Conservation (phyloP, 2,329 filamentous ascomycete genomes). For the Phyllachora maydis region DNA sequence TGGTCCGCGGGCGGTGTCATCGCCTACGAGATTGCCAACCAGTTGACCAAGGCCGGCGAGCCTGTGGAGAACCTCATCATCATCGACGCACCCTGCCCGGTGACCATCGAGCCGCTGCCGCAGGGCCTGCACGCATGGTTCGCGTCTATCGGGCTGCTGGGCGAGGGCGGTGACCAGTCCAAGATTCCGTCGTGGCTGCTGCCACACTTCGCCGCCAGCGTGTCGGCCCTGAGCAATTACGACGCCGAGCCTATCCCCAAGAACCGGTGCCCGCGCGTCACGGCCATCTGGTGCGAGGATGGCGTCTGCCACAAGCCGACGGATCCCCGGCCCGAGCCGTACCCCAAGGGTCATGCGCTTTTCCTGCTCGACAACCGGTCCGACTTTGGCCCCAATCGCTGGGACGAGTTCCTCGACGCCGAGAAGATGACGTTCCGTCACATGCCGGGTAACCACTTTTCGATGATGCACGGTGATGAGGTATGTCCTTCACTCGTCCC, state of each 20-base stretch:
- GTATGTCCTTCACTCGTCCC: constrained; percentile 8
- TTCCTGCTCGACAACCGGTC: constrained; percentile 56
- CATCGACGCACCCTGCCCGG: constrained; percentile 45
- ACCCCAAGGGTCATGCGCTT: constrained; percentile 36
- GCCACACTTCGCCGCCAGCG: constrained; percentile 50
- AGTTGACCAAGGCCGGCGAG: constrained; percentile 35
- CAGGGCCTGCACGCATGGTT: constrained; percentile 47
- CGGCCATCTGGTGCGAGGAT: constrained; percentile 52
- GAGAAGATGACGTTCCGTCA: constrained; percentile 41
- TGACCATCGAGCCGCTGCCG: constrained; percentile 48
- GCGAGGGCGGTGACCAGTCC: constrained; percentile 31
- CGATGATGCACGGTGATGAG: constrained; percentile 47
- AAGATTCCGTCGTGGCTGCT: constrained; percentile 55
- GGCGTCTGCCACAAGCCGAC: constrained; percentile 48
- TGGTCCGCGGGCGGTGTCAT: constrained; percentile 64
- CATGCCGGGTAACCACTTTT: constrained; percentile 57
- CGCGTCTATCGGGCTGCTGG: constrained; percentile 49
- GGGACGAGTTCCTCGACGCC: constrained; percentile 42
- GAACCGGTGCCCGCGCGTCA: constrained; percentile 36
- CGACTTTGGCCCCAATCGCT: constrained; percentile 50
- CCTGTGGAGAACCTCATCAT: constrained; percentile 38
- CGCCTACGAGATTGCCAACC: constrained; percentile 43
- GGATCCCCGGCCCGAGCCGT: constrained; percentile 42
- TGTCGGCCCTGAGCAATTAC: constrained; percentile 49
- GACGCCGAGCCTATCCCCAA: constrained; percentile 40